Percentiles rank a stretch among this genome's conserved stretches.
Evolutionary conservation across 1,284 basidiomycete species (phyloP).

Genomic region (Cryptococcus sp.): DNA sequence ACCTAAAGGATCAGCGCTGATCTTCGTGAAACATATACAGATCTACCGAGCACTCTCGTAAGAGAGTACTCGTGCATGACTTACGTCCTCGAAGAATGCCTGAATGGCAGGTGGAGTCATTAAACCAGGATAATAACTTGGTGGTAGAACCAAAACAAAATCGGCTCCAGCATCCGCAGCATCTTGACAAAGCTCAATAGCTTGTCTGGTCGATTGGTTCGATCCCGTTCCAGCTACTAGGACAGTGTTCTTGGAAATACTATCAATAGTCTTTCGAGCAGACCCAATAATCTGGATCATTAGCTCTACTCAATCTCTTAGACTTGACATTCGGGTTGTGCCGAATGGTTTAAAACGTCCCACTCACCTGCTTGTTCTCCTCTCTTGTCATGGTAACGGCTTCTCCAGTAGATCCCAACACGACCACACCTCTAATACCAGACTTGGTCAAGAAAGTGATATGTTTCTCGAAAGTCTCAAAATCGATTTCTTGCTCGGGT

Average conservation of each 20-base stretch:
- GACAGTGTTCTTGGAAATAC: conserved; percentile 14
- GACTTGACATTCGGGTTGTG: too few species aligned
- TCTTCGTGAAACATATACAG: not conserved
- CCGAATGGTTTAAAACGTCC: not conserved
- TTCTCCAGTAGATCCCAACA: conserved; percentile 43
- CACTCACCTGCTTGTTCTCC: conserved; percentile 30
- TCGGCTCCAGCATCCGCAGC: conserved; percentile 28
- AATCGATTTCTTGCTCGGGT: conserved; percentile 34
- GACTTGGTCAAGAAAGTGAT: conserved; percentile 29
- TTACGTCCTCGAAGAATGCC: conserved; percentile 28
- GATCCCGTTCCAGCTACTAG: conserved; percentile 34
- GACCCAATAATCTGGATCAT: conserved; percentile 22
- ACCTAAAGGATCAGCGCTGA: conserved; percentile 9
- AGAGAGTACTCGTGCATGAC: not conserved
- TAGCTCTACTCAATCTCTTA: too few species aligned
- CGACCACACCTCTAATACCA: conserved; percentile 33
- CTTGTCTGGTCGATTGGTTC: conserved; percentile 27
- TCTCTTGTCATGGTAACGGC: conserved; percentile 36
- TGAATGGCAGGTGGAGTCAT: conserved; percentile 22
- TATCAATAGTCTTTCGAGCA: conserved; percentile 19
- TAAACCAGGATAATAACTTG: conserved; percentile 25
- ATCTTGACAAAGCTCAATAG: conserved; percentile 19
- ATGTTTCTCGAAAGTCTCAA: conserved; percentile 33
- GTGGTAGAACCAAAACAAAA: conserved; percentile 28
- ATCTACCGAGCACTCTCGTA: not conserved